Conservation (phyloP, 306 rosid genomes). For the Carpinus viminea region DNA sequence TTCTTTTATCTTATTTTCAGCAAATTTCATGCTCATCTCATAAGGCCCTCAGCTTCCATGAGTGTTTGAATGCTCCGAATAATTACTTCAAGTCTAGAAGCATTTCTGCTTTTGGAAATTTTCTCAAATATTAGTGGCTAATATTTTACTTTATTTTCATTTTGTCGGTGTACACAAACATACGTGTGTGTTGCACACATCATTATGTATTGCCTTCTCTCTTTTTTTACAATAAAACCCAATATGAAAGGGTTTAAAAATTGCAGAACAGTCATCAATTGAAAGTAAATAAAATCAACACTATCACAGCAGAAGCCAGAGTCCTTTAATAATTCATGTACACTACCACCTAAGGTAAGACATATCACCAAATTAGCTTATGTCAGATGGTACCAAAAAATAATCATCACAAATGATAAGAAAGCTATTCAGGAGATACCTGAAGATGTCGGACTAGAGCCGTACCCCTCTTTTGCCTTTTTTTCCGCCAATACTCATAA, state of each 20-base stretch:
- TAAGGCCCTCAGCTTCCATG: not conserved
- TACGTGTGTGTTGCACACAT: not conserved
- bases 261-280: not conserved
- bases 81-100: not conserved
- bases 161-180: not conserved
- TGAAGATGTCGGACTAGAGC: slow-evolving; percentile 90
- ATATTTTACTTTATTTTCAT: not conserved
- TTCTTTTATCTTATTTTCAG: not conserved
- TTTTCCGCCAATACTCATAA: slow-evolving; percentile 74
- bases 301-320: not conserved
- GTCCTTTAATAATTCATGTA: not conserved
- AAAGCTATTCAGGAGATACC: slow-evolving; percentile 47
- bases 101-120: not conserved
- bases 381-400: not conserved
- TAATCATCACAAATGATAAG: slow-evolving; percentile 6
- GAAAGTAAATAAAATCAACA: not conserved
- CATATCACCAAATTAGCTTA: not conserved
- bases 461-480: slow-evolving; percentile 77
- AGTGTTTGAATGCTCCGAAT: not conserved
- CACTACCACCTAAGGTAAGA: not conserved
- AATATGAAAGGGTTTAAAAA: not conserved
- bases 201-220: not conserved
- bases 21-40: not conserved
- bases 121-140: not conserved
- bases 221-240: not conserved